These are phyloP conservation scores for Quercus ilex DNA, from an alignment of 306 rosid genomes.

Conservation along the genomic window DNA sequence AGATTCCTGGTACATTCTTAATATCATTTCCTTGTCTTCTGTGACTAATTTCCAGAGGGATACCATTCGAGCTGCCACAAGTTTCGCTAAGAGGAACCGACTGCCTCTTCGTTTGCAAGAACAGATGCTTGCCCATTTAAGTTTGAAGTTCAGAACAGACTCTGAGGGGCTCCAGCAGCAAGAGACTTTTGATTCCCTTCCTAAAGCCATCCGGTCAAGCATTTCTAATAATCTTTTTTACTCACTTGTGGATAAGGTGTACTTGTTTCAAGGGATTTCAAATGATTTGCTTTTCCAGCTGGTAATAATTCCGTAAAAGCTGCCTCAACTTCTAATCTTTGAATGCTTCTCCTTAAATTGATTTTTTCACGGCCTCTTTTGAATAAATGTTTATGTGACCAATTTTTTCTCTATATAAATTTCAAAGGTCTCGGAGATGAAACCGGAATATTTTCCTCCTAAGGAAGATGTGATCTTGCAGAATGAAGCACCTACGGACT, in stretches of 20 bases:
- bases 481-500: constrained; percentile 95
- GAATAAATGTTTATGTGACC: not conserved
- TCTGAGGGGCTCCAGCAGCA: constrained; percentile 96
- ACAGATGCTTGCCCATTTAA: constrained; percentile 94
- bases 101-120: constrained; percentile 79
- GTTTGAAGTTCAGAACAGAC: constrained; percentile 83
- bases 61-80: constrained; percentile 93
- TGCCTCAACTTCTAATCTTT: not conserved
- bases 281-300: constrained; percentile 84
- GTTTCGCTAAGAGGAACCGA: constrained; percentile 84
- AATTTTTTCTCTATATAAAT: constrained; percentile 8
- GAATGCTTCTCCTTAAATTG: not conserved
- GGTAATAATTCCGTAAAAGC: constrained; percentile 41
- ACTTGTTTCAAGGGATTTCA: constrained; percentile 85
- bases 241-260: constrained; percentile 68
- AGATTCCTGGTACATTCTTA: not conserved
- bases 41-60: constrained; percentile 58
- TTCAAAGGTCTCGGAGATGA: constrained; percentile 90
- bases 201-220: constrained; percentile 91
- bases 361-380: too few relatives aligned
- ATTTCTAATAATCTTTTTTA: constrained; percentile 86
- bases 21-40: not conserved
- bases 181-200: constrained; percentile 87
- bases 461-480: constrained; percentile 93
- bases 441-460: constrained; percentile 96